A percentile compares a stretch with the other conserved stretches of the same genome.
Conservation (phyloP, 1,284 basidiomycete genomes). For the Sphagnurus paluster region DNA sequence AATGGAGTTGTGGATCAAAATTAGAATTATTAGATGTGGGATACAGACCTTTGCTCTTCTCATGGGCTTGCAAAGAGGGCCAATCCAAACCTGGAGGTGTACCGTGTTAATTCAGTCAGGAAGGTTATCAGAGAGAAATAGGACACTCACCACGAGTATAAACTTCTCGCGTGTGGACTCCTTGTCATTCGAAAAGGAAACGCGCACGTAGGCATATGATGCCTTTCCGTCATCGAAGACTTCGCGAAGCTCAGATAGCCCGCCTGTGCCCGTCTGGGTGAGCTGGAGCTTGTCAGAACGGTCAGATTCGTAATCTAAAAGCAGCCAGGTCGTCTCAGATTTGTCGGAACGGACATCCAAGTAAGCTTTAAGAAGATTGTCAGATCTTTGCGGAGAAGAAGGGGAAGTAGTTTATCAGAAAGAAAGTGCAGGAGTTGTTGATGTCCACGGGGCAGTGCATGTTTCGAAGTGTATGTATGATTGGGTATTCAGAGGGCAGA, state of each 20-base stretch:
- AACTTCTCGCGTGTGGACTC: conserved; percentile 89
- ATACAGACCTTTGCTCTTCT: conserved; percentile 81
- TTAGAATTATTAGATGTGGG: conserved; percentile 17
- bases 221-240: conserved; percentile 73
- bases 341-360: conserved; percentile 82
- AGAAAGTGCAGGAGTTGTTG: conserved; percentile 14
- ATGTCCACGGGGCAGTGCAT: conserved; percentile 5
- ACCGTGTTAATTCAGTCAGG: conserved; percentile 16
- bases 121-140: conserved; percentile 12
- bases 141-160: conserved; percentile 65
- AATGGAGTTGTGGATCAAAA: conserved; percentile 34
- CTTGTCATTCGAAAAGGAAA: conserved; percentile 85
- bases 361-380: conserved; percentile 61
- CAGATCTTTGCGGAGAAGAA: conserved; percentile 14
- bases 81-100: conserved; percentile 72
- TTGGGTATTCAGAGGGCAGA: conserved; percentile 1
- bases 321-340: conserved; percentile 81
- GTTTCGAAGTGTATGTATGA: neutral
- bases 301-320: conserved; percentile 87
- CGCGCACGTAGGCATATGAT: conserved; percentile 81
- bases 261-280: conserved; percentile 76
- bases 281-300: conserved; percentile 82
- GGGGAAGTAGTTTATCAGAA: conserved; percentile 10
- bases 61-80: conserved; percentile 84
- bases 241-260: conserved; percentile 76